Conservation (phyloP, 1,284 basidiomycete genomes). For the Pascua sp. region DNA sequence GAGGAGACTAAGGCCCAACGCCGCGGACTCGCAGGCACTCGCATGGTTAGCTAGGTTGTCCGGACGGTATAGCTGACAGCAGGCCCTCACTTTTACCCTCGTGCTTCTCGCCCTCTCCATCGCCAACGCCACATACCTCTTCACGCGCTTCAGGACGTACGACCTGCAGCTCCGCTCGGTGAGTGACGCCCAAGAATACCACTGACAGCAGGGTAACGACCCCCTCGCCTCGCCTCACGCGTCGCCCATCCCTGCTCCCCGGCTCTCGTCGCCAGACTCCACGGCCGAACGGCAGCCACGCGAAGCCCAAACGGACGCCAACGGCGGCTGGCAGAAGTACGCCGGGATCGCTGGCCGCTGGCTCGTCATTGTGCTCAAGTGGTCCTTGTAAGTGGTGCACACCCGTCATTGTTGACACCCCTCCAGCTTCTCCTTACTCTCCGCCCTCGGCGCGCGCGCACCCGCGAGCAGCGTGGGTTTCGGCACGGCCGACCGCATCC, state of each 20-base stretch:
- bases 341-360: constrained; percentile 1
- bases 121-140: constrained; percentile 41
- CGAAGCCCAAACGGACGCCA: neutral
- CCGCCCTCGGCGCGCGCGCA: constrained; percentile 28
- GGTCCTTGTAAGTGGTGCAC: constrained; percentile 24
- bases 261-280: neutral
- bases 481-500: constrained; percentile 33
- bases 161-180: constrained; percentile 45
- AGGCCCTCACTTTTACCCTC: constrained; percentile 34
- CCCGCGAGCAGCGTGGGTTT: neutral
- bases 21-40: constrained; percentile 22
- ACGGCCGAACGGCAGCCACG: neutral
- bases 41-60: constrained; percentile 27
- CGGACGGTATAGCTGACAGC: constrained; percentile 4
- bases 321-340: neutral
- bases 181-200: constrained; percentile 4
- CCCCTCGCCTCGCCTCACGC: constrained; percentile 37
- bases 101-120: constrained; percentile 27
- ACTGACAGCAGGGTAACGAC: constrained; percentile 24
- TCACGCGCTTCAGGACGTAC: constrained; percentile 41
- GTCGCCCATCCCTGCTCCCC: constrained; percentile 31
- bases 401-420: constrained; percentile 2
- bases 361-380: constrained; percentile 20
- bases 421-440: constrained; percentile 23
- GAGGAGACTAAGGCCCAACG: constrained; percentile 15